phyloP scores from a whole-genome alignment of 2,329 filamentous ascomycete species.

The Aspergillus novofumigatus region DNA sequence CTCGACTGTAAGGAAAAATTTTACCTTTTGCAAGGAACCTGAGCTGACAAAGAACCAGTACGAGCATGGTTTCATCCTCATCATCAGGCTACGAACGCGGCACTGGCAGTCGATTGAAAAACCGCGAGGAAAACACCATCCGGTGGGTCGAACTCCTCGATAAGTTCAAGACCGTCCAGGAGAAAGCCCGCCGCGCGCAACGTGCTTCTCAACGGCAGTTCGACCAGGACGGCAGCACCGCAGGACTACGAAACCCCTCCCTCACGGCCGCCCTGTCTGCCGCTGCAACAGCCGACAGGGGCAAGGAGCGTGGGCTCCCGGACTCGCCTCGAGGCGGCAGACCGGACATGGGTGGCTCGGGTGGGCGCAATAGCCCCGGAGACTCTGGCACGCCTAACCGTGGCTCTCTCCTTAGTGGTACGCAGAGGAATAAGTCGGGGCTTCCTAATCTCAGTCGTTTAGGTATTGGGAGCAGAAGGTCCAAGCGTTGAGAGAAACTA shows the following conservation, averaged over 20 bases:
- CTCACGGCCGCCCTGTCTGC: slow-evolving; percentile 30
- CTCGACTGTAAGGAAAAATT: slow-evolving; percentile 63
- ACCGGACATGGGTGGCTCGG: slow-evolving; percentile 14
- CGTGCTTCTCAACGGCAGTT: slow-evolving; percentile 45
- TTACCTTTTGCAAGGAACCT: slow-evolving; percentile 14
- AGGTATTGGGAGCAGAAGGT: slow-evolving; percentile 64
- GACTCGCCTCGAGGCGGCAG: slow-evolving; percentile 23
- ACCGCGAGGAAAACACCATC: slow-evolving; percentile 76
- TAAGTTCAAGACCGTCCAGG: slow-evolving; percentile 89
- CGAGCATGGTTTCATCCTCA: slow-evolving; percentile 7
- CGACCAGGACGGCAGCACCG: slow-evolving; percentile 50
- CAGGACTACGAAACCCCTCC: slow-evolving; percentile 35
- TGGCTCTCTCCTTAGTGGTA: slow-evolving; percentile 33
- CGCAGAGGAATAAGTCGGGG: slow-evolving; percentile 58
- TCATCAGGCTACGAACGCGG: slow-evolving; percentile 62
- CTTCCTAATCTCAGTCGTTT: slow-evolving; percentile 67
- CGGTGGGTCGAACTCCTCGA: slow-evolving; percentile 91
- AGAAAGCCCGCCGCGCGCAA: slow-evolving; percentile 71
- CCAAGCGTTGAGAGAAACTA: slow-evolving; percentile 29
- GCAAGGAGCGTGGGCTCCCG: slow-evolving; percentile 31
- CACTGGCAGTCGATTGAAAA: slow-evolving; percentile 66
- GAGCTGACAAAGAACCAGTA: slow-evolving; percentile 10
- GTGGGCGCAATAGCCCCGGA: slow-evolving; percentile 34
- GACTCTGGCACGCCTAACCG: slow-evolving; percentile 16
- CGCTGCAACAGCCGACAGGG: slow-evolving; percentile 22